Percentiles rank a stretch among this genome's conserved stretches.
phyloP scores from a whole-genome alignment of 2,329 filamentous ascomycete species.

The Aspergillus fructus region DNA sequence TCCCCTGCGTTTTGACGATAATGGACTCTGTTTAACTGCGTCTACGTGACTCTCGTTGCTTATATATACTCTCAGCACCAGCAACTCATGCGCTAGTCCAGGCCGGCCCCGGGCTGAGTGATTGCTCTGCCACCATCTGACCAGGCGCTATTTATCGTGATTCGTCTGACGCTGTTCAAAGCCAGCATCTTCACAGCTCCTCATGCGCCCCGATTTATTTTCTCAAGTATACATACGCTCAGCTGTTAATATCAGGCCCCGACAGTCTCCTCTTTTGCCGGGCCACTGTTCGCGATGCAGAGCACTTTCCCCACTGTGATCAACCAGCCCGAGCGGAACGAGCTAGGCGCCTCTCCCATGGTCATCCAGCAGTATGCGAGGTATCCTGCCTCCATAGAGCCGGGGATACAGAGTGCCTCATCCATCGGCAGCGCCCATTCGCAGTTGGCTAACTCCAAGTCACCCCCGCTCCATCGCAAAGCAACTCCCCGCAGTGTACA shows the following conservation, averaged over 20 bases:
- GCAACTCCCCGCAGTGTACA: constrained; percentile 40
- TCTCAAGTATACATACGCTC: not conserved
- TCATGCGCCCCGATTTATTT: constrained; percentile 6
- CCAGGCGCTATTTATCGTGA: constrained; percentile 2
- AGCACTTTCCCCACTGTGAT: constrained; percentile 29
- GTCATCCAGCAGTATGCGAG: constrained; percentile 42
- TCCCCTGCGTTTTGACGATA: constrained; percentile 3
- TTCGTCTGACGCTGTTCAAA: not conserved
- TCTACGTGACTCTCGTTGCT: constrained; percentile 8
- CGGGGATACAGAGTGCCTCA: constrained; percentile 37
- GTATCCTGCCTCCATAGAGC: constrained; percentile 36
- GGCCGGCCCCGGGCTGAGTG: constrained; percentile 18
- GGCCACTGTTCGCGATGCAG: constrained; percentile 27
- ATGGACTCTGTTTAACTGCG: constrained; percentile 9
- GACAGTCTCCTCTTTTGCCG: not conserved
- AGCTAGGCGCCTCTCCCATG: constrained; percentile 25
- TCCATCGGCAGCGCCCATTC: constrained; percentile 36
- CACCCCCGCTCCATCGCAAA: constrained; percentile 39
- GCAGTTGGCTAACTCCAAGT: constrained; percentile 31
- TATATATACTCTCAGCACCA: constrained; percentile 4
- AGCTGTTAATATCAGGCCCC: not conserved
- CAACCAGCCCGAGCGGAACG: constrained; percentile 27
- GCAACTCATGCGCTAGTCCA: constrained; percentile 16
- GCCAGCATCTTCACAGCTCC: constrained; percentile 1
- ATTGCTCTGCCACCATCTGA: not conserved